Percentiles rank a stretch among this genome's conserved stretches.
Evolutionary conservation across 441 rosid species (phyloP).

Genomic region (Aleurites moluccanus): DNA sequence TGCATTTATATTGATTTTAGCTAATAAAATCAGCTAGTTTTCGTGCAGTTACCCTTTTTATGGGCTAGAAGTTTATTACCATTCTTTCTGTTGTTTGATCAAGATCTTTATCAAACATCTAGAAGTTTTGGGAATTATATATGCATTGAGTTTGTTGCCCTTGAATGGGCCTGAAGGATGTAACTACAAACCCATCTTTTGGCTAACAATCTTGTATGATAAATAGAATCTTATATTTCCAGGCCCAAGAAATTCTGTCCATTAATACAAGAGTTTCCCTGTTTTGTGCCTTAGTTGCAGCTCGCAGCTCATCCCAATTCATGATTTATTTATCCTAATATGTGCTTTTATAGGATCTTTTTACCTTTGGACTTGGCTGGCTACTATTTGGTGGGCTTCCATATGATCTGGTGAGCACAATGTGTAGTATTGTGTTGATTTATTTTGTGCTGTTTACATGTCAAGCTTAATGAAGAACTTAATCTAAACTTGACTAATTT

Average conservation of each 20-base stretch:
- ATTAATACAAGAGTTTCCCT: not conserved
- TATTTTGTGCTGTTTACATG: not conserved
- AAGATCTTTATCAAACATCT: not conserved
- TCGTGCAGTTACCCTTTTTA: not conserved
- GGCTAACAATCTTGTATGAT: not conserved
- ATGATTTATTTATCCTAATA: constrained; percentile 1
- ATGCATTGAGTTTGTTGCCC: not conserved
- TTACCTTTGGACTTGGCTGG: constrained; percentile 91
- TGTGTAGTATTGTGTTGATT: not conserved
- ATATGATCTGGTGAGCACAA: constrained; percentile 65
- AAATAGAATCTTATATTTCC: not conserved
- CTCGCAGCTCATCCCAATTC: not conserved
- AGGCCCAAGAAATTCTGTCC: not conserved
- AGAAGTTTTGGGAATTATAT: not conserved
- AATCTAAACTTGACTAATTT: not conserved
- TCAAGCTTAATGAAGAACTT: not conserved
- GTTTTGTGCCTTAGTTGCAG: no score
- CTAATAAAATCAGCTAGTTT: not conserved
- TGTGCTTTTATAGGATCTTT: constrained; percentile 58
- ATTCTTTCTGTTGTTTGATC: not conserved
- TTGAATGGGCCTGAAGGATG: not conserved
- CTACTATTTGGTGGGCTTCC: constrained; percentile 88
- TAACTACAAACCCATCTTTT: not conserved
- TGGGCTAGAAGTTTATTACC: not conserved
- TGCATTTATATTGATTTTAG: not conserved